Evolutionary conservation across 2,329 filamentous ascomycete species (phyloP).

Genomic region (Lasiodiplodia hormozganensis): DNA sequence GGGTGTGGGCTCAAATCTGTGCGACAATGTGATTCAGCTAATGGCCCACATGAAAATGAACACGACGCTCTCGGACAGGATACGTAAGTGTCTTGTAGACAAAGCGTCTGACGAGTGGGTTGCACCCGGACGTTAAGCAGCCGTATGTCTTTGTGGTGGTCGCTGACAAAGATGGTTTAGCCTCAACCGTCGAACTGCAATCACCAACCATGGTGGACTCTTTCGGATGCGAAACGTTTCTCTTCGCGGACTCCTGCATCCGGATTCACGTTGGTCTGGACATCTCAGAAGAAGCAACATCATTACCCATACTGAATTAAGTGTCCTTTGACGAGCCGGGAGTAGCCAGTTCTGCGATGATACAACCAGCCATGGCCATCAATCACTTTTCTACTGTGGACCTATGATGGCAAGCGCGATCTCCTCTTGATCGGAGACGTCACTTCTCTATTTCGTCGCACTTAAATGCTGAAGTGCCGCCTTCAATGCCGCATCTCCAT

Average conservation of each 20-base stretch:
- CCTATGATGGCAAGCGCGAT: neutral
- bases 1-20: neutral
- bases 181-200: neutral
- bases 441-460: neutral
- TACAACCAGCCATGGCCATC: neutral
- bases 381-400: neutral
- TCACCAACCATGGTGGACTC: neutral
- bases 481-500: neutral
- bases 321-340: neutral
- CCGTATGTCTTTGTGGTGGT: conserved; percentile 7
- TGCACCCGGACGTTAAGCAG: neutral
- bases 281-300: neutral
- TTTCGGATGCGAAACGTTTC: neutral
- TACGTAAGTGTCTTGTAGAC: neutral
- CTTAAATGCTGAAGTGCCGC: neutral
- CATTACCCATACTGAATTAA: neutral
- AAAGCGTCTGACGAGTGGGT: neutral
- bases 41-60: neutral
- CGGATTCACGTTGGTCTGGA: neutral
- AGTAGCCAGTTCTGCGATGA: neutral
- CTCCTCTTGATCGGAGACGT: neutral
- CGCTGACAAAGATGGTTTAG: conserved; percentile 11
- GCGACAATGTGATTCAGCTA: neutral
- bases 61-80: neutral
- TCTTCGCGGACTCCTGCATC: neutral